Conservation (phyloP, 1,284 basidiomycete species). For the Apiotrichum brassicae region DNA sequence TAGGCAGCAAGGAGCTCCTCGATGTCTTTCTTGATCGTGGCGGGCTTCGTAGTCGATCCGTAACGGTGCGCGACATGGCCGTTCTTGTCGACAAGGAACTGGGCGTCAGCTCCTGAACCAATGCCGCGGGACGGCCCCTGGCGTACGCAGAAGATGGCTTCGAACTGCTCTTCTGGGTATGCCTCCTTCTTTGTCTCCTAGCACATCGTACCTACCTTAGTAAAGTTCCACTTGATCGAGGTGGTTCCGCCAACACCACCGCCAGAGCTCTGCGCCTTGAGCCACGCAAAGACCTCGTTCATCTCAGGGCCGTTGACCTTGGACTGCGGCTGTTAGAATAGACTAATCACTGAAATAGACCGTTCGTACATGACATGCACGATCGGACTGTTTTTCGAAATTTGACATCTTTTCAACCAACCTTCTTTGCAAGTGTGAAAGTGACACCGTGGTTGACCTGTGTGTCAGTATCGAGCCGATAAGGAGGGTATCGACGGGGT, state of each 20-base stretch:
- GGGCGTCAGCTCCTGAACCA: background rate
- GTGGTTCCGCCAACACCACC: constrained; percentile 35
- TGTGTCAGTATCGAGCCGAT: background rate
- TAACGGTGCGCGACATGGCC: constrained; percentile 37
- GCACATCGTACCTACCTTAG: constrained; percentile 28
- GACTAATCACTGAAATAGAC: no score
- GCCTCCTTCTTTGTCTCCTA: no score
- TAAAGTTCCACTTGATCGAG: constrained; percentile 36
- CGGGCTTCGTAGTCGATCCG: constrained; percentile 33
- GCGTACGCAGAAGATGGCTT: no score
- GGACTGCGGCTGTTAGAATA: constrained; percentile 47
- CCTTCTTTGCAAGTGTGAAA: constrained; percentile 77
- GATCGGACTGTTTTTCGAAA: constrained; percentile 26
- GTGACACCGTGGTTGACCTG: constrained; percentile 68
- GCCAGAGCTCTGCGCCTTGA: constrained; percentile 55
- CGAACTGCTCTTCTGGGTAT: no score
- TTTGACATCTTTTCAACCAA: constrained; percentile 30
- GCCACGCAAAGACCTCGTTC: constrained; percentile 77
- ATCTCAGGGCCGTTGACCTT: constrained; percentile 76
- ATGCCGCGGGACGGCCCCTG: no score
- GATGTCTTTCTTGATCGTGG: constrained; percentile 32
- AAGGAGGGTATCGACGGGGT: no score
- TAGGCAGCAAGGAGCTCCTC: constrained; percentile 27
- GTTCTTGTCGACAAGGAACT: constrained; percentile 30
- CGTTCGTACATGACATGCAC: no score